A percentile compares a stretch with the other conserved stretches of the same genome.
Evolutionary conservation across 352 stramenopile species (phyloP).

Genomic region (Globisporangium orthogonon): DNA sequence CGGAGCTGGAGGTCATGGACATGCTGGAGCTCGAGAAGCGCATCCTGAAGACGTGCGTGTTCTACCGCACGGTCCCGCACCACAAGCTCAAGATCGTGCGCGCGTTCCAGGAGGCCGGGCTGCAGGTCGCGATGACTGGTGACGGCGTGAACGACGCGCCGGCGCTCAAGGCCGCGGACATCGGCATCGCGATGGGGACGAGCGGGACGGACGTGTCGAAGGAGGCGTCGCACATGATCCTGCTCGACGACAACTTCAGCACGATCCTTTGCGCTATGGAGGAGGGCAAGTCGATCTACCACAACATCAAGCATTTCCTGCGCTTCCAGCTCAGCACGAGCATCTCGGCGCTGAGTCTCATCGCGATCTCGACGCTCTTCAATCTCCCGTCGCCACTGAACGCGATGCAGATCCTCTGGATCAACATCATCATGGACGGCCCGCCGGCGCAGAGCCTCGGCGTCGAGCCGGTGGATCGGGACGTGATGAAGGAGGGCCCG

Average conservation of each 20-base stretch:
- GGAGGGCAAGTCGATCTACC: constrained; percentile 94
- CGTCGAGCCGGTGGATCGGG: constrained; percentile 80
- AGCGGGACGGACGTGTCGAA: constrained; percentile 97
- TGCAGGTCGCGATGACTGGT: constrained; percentile 97
- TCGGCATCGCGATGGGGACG: constrained; percentile 97
- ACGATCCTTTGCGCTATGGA: constrained; percentile 95
- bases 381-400: constrained; percentile 82
- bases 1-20: constrained; percentile 89
- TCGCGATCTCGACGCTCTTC: constrained; percentile 57
- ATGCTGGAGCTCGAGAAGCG: constrained; percentile 69
- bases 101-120: constrained; percentile 79
- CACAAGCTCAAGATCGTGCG: constrained; percentile 96
- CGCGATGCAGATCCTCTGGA: constrained; percentile 96
- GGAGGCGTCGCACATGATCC: constrained; percentile 96
- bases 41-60: constrained; percentile 90
- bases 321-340: constrained; percentile 96
- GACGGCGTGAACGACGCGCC: constrained; percentile 99
- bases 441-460: constrained; percentile 79
- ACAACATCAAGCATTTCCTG: constrained; percentile 92
- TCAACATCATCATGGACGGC: constrained; percentile 98
- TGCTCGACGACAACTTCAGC: constrained; percentile 97
- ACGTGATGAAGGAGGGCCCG: constrained; percentile 83
- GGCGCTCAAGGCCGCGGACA: constrained; percentile 94
- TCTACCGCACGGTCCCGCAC: constrained; percentile 92
- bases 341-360: constrained; percentile 89